phyloP scores from a whole-genome alignment of 306 rosid genomes.

The Casuarina glauca region DNA sequence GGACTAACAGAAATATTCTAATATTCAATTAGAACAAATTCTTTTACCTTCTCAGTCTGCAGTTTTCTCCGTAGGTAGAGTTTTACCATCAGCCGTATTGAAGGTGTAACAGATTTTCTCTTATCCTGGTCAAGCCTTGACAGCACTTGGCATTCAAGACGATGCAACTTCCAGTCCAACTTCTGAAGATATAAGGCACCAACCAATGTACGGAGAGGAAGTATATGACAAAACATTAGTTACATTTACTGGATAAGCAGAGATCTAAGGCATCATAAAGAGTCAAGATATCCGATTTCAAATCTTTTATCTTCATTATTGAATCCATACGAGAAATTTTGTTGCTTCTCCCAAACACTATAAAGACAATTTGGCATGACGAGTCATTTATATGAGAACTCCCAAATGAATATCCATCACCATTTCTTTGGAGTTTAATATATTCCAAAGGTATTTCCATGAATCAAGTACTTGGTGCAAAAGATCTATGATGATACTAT shows the following conservation, averaged over 20 bases:
- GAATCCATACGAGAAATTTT: not conserved
- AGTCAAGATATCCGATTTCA: not conserved
- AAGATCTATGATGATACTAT: not conserved
- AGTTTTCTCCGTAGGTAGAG: slow-evolving; percentile 70
- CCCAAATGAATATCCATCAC: not conserved
- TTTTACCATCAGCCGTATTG: slow-evolving; percentile 77
- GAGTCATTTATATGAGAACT: not conserved
- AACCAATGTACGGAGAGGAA: slow-evolving; percentile 9
- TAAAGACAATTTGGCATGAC: not conserved
- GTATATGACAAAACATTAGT: not conserved
- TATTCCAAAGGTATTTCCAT: not conserved
- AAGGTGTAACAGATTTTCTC: slow-evolving; percentile 72
- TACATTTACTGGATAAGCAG: not conserved
- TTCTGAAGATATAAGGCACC: slow-evolving; percentile 43
- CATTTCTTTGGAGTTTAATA: not conserved
- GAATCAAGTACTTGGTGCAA: not conserved
- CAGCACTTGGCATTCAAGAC: slow-evolving; percentile 80
- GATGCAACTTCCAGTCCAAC: slow-evolving; percentile 88
- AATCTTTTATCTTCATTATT: not conserved
- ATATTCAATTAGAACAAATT: not conserved
- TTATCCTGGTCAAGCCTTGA: slow-evolving; percentile 55
- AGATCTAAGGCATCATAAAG: not conserved
- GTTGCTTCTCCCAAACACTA: not conserved
- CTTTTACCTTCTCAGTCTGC: slow-evolving; percentile 67
- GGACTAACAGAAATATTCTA: not conserved